Conservation (phyloP, 1,284 basidiomycete genomes). For the Ceratobasidium theobromae region DNA sequence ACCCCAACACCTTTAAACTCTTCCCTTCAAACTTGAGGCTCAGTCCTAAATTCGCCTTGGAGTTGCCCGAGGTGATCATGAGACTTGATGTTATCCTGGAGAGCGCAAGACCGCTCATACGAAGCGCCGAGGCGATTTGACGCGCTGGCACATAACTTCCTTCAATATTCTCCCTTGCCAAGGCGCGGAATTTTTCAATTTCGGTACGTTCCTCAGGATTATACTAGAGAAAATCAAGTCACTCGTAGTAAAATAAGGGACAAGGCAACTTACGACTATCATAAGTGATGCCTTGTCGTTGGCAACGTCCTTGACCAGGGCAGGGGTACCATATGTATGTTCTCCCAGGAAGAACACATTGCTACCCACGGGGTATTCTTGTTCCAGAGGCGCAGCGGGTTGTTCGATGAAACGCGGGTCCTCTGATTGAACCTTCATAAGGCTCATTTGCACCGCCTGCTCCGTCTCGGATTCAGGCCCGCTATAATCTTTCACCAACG, state of each 20-base stretch:
- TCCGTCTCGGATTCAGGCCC: constrained; percentile 77
- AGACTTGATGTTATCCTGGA: constrained; percentile 92
- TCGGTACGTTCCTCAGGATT: constrained; percentile 80
- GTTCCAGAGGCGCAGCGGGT: constrained; percentile 75
- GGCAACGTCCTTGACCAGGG: constrained; percentile 76
- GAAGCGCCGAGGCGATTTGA: constrained; percentile 67
- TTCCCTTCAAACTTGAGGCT: constrained; percentile 97
- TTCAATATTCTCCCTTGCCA: constrained; percentile 45
- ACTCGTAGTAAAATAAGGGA: constrained; percentile 15
- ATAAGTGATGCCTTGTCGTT: constrained; percentile 71
- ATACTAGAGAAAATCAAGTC: constrained; percentile 55
- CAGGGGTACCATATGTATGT: constrained; percentile 92
- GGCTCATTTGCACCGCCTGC: constrained; percentile 81
- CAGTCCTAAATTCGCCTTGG: constrained; percentile 88
- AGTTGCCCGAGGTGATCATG: constrained; percentile 77
- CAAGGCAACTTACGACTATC: constrained; percentile 65
- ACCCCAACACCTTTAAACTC: constrained; percentile 93
- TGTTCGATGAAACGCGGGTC: constrained; percentile 87
- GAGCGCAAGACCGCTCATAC: constrained; percentile 72
- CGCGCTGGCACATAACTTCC: constrained; percentile 75
- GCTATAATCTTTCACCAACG: constrained; percentile 95
- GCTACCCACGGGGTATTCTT: constrained; percentile 88
- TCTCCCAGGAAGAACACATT: constrained; percentile 96
- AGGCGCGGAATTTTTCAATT: constrained; percentile 65
- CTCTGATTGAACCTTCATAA: constrained; percentile 77